These are phyloP conservation scores for Boletus sensibilis DNA, from an alignment of 768 basidiomycete genomes.

Conservation along the genomic window DNA sequence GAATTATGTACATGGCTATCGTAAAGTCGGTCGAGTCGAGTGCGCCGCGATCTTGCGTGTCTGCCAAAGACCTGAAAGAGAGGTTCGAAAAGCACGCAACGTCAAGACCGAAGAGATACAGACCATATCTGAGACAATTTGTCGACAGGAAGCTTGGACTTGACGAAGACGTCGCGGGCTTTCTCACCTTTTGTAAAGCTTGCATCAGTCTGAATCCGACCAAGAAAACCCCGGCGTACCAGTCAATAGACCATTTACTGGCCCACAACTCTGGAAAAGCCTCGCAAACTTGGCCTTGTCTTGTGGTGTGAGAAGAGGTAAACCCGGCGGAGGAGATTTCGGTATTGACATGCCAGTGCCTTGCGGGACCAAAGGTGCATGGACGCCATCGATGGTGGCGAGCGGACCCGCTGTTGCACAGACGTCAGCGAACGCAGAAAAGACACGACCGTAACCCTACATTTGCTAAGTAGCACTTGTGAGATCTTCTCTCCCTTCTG, in stretches of 20 bases:
- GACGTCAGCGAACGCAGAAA: conserved; percentile 12
- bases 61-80: conserved; percentile 78
- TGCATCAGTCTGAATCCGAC: neutral
- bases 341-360: conserved; percentile 54
- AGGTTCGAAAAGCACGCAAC: neutral
- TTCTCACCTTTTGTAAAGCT: conserved; percentile 58
- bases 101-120: conserved; percentile 21
- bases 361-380: conserved; percentile 50
- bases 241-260: conserved; percentile 71
- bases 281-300: conserved; percentile 84
- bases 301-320: conserved; percentile 72
- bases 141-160: conserved; percentile 83
- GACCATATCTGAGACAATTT: conserved; percentile 93
- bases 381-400: conserved; percentile 73
- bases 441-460: conserved; percentile 45
- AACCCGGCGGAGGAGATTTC: conserved; percentile 53
- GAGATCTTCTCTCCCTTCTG: conserved; percentile 79
- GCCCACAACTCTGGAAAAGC: conserved; percentile 72
- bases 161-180: conserved; percentile 87
- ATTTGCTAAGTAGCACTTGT: conserved; percentile 60
- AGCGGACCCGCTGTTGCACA: conserved; percentile 70
- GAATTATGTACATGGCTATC: conserved; percentile 95
- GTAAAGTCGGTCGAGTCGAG: conserved; percentile 92
- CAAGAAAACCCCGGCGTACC: conserved; percentile 46
- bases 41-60: conserved; percentile 86